Percentiles rank a stretch among this genome's conserved stretches.
These are phyloP conservation scores for Tetracladium maxilliforme DNA, from an alignment of 2,329 filamentous ascomycete species.

Conservation along the genomic window DNA sequence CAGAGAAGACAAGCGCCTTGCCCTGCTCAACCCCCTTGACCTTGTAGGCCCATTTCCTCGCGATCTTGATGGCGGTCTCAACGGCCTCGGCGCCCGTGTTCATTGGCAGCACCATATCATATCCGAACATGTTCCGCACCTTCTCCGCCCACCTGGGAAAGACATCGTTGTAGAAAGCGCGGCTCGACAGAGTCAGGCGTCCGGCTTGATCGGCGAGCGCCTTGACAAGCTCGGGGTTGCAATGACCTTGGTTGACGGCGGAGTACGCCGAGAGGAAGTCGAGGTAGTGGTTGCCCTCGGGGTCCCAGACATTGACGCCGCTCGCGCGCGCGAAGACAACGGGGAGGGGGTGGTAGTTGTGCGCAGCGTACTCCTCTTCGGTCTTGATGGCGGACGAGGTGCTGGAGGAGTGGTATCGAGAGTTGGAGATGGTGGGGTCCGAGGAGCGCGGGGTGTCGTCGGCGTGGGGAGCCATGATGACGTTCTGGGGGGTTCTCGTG, in stretches of 20 bases:
- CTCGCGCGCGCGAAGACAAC: constrained; percentile 80
- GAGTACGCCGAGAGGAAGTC: constrained; percentile 98
- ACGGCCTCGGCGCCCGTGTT: constrained; percentile 95
- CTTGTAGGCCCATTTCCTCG: constrained; percentile 96
- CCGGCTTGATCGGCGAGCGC: constrained; percentile 80
- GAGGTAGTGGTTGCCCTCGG: constrained; percentile 87
- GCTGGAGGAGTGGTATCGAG: constrained; percentile 59
- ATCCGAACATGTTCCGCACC: constrained; percentile 76
- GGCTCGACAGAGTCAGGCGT: constrained; percentile 79
- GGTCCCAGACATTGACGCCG: constrained; percentile 89
- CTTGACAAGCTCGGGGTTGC: constrained; percentile 89
- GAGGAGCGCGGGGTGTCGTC: constrained; percentile 19
- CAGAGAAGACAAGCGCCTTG: constrained; percentile 73
- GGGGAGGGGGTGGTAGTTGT: constrained; percentile 97
- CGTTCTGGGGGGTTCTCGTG: too few relatives aligned
- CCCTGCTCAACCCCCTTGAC: constrained; percentile 77
- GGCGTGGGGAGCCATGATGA: constrained; percentile 52
- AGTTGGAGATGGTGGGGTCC: constrained; percentile 14
- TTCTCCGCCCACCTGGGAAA: constrained; percentile 94
- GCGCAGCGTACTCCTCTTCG: constrained; percentile 77
- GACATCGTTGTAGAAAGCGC: constrained; percentile 96
- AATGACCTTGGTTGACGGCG: constrained; percentile 95
- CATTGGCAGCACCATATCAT: constrained; percentile 97
- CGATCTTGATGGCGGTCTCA: constrained; percentile 91
- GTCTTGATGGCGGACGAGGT: constrained; percentile 65